Base-by-base conservation (phyloP, 1,284 basidiomycete species). In the Boletus sp. region DNA sequence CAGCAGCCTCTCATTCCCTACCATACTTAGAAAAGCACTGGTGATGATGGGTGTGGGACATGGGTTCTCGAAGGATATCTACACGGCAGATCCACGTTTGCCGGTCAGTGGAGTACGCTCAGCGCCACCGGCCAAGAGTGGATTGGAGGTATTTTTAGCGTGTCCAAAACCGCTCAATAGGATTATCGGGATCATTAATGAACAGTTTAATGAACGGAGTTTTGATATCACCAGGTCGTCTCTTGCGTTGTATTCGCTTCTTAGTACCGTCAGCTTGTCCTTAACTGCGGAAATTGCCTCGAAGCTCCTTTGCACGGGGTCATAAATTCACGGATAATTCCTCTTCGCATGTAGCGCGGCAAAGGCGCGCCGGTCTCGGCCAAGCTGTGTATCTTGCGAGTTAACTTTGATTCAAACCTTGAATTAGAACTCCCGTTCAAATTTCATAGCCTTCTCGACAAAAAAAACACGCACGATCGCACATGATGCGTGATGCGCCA, bases 101-200 rank as follows among this genome's bases (percentile, higher is more conserved):
- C 63, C 7, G 70, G 70, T 15, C 62, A 60, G 2, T 72, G 70
- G 70, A 42, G 65, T 15, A 63, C 72, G 29, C 57, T 72, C 33
- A 31, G 51, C 22, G 47, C 50, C 9, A 27, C 39, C 35, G 62
- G 72, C n/a, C 61, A 63, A 55, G 71, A 70, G 64, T 61, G 69
- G 65, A 55, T 80, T 50, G 69, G 73, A 22, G 83, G 84, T n/a
- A 78, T 85, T 57, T 85, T 85, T 71, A 82, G 83, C 65, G 70
- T 85, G 72, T 74, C 70, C 51, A 83, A 78, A 65, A 68, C 63
- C 41, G 59, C 69, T 24, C 49, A 58, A 53, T 65, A 73, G 68
- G 65, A 70, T 68, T 62, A 66, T 68, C 63, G 57, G 41, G 27
- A 54, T 59, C 47, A 67, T 70, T 65, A 68, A 73, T 68, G 63